These are phyloP conservation scores for Thelonectria olida DNA, from an alignment of 2,329 filamentous ascomycete genomes.

Conservation along the genomic window DNA sequence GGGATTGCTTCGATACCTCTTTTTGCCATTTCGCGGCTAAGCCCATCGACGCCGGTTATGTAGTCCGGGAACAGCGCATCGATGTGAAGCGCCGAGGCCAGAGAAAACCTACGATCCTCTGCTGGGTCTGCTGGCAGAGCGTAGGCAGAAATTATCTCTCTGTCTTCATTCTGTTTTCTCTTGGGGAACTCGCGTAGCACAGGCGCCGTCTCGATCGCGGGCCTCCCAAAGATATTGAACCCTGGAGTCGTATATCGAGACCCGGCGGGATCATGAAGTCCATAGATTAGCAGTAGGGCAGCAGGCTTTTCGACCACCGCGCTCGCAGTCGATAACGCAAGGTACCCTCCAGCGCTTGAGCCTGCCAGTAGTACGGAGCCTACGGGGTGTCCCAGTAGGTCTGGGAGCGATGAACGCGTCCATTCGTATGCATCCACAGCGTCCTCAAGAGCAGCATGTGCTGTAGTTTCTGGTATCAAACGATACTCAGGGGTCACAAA, in stretches of 20 bases:
- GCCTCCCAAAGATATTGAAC: conserved; percentile 17
- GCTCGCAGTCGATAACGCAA: conserved; percentile 24
- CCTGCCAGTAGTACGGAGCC: conserved; percentile 26
- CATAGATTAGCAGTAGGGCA: conserved; percentile 26
- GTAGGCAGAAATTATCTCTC: no score
- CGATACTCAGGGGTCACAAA: conserved; percentile 37
- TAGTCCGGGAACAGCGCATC: no score
- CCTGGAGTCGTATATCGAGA: conserved; percentile 27
- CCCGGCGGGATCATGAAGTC: conserved; percentile 25
- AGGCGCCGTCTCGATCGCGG: conserved; percentile 21
- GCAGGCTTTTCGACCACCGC: conserved; percentile 5
- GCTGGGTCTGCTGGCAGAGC: conserved; percentile 23
- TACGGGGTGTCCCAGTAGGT: conserved; percentile 8
- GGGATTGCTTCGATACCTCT: conserved; percentile 22
- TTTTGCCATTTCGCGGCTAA: conserved; percentile 16
- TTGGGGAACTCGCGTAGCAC: conserved; percentile 24
- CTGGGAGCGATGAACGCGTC: conserved; percentile 18
- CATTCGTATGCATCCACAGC: conserved; percentile 31
- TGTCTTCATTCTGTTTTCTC: no score
- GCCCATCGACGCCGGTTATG: conserved; percentile 24
- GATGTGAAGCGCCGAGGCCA: conserved; percentile 31
- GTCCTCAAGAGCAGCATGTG: conserved; percentile 28
- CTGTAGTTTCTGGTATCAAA: conserved; percentile 30
- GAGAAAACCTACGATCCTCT: no score
- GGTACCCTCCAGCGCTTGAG: conserved; percentile 33